A percentile compares a stretch with the other conserved stretches of the same genome.
Evolutionary conservation across 2,329 filamentous ascomycete species (phyloP).

Genomic region (Stromatinia cepivora): DNA sequence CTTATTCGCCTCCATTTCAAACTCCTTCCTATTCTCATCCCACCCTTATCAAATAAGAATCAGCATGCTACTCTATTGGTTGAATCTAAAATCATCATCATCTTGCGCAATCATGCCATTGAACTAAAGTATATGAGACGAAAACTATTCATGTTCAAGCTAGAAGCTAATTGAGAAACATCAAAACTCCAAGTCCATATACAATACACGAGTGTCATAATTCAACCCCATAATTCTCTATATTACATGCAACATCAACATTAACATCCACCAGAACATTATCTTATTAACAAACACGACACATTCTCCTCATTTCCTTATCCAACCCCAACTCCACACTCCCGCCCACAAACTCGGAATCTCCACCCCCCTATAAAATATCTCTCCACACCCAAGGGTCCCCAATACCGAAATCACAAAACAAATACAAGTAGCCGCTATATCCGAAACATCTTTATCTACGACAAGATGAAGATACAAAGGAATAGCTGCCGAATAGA

Average conservation of each 20-base stretch:
- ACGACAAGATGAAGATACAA: slow-evolving; percentile 32
- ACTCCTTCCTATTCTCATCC: neutral
- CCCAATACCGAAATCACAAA: neutral
- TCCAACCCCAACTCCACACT: slow-evolving; percentile 23
- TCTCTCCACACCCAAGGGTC: slow-evolving; percentile 11
- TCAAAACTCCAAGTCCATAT: neutral
- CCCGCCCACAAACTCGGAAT: slow-evolving; percentile 24
- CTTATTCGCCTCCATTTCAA: neutral
- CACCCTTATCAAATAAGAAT: neutral
- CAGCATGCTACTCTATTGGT: neutral
- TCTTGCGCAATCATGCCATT: no score
- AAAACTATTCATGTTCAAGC: no score
- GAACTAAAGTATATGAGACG: neutral
- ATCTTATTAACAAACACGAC: no score
- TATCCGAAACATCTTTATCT: neutral
- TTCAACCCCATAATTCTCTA: neutral
- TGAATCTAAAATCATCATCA: neutral
- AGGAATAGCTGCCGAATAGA: slow-evolving; percentile 47
- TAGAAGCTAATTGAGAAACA: no score
- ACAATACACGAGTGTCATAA: neutral
- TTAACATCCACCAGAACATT: neutral
- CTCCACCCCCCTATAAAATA: slow-evolving; percentile 27
- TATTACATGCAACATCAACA: neutral
- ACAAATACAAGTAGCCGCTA: slow-evolving; percentile 6
- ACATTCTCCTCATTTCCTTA: neutral